Conservation (phyloP, 2,329 filamentous ascomycete species). For the Gaeumannomyces sp. region DNA sequence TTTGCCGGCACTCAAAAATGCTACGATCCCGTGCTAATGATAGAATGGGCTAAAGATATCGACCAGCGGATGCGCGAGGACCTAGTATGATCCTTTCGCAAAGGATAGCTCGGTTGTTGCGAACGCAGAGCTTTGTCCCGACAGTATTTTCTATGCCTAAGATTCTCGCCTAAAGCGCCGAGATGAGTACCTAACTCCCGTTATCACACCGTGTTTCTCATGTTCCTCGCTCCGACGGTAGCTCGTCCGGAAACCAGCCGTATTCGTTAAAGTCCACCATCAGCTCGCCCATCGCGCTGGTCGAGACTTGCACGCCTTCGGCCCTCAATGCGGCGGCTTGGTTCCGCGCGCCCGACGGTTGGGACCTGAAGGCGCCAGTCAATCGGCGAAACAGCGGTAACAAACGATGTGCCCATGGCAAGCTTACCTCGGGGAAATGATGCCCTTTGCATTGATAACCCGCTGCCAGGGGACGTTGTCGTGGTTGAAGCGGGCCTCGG, state of each 20-base stretch:
- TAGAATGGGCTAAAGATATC: no score
- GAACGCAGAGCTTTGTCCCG: no score
- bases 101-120: no score
- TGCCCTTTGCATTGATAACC: constrained; percentile 80
- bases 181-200: no score
- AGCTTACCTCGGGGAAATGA: constrained; percentile 72
- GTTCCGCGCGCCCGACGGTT: constrained; percentile 39
- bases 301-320: constrained; percentile 46
- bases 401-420: background rate
- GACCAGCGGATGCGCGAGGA: no score
- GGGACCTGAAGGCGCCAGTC: constrained; percentile 32
- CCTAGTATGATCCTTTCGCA: no score
- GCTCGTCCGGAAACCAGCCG: constrained; percentile 48
- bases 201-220: background rate
- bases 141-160: no score
- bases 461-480: constrained; percentile 90
- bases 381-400: no score
- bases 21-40: no score
- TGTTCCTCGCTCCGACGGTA: constrained; percentile 37
- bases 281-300: constrained; percentile 43
- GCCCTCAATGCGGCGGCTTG: constrained; percentile 44
- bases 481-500: constrained; percentile 55
- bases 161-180: no score
- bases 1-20: no score
- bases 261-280: constrained; percentile 43